Conservation (phyloP, 1,284 basidiomycete species). For the Cryptococcus sp. region DNA sequence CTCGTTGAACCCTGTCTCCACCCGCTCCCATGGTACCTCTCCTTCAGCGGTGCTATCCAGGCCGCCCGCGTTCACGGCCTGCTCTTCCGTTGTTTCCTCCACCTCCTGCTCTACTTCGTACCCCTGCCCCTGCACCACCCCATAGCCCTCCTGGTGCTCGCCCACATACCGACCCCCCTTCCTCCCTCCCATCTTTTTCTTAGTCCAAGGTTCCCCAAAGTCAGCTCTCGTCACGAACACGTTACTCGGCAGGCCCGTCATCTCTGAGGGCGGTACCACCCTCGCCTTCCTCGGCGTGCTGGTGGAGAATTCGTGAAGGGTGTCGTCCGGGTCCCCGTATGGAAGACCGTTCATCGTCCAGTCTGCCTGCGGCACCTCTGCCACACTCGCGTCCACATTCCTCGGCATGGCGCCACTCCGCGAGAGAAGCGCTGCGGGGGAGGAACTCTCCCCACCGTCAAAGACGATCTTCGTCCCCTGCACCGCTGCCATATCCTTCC, state of each 20-base stretch:
- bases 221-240: constrained; percentile 37
- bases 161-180: neutral
- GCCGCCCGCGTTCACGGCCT: neutral
- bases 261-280: constrained; percentile 32
- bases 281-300: neutral
- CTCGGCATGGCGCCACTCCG: neutral
- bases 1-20: constrained; percentile 12
- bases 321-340: neutral
- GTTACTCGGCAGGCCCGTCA: constrained; percentile 31
- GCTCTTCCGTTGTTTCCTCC: constrained; percentile 1
- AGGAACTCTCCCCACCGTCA: neutral
- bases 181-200: neutral
- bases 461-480: constrained; percentile 37
- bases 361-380: neutral
- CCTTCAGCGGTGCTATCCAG: neutral
- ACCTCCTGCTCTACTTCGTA: neutral
- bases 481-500: constrained; percentile 36
- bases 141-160: neutral
- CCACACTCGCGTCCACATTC: neutral
- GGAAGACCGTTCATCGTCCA: neutral
- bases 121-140: neutral
- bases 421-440: neutral
- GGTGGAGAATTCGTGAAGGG: neutral
- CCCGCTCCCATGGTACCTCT: constrained; percentile 13
- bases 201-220: constrained; percentile 12